Evolutionary conservation across 2,329 filamentous ascomycete species (phyloP).

Genomic region (Seiridium cupressi): DNA sequence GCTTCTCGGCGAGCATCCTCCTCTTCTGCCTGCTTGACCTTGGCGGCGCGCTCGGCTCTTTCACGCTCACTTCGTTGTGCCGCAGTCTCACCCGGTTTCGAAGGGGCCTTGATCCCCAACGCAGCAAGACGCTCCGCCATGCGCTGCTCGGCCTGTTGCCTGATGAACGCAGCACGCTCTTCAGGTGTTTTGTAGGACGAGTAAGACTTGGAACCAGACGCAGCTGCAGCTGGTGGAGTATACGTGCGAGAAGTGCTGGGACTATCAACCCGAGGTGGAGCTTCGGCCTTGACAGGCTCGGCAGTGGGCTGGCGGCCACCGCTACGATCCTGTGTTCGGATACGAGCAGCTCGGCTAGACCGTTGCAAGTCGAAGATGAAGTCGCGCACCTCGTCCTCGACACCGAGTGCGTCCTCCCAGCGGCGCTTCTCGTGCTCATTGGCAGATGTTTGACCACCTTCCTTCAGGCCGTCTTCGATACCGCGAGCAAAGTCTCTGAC

Average conservation of each 20-base stretch:
- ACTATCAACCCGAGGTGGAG: constrained; percentile 51
- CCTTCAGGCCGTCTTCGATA: constrained; percentile 84
- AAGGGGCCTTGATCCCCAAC: constrained; percentile 81
- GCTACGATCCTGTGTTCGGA: constrained; percentile 58
- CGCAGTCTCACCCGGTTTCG: constrained; percentile 75
- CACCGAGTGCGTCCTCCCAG: constrained; percentile 94
- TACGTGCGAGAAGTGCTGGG: constrained; percentile 52
- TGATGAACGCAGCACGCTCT: constrained; percentile 92
- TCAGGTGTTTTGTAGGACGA: constrained; percentile 86
- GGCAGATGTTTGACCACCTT: constrained; percentile 70
- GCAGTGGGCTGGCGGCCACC: constrained; percentile 38
- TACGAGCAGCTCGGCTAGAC: constrained; percentile 72
- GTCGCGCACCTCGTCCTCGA: constrained; percentile 94
- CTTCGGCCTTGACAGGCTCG: constrained; percentile 42
- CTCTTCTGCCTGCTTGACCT: constrained; percentile 85
- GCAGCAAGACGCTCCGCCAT: constrained; percentile 96
- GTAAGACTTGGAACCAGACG: constrained; percentile 65
- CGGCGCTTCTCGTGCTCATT: constrained; percentile 88
- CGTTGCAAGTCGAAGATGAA: constrained; percentile 97
- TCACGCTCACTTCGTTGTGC: constrained; percentile 88
- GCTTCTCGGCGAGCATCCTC: constrained; percentile 87
- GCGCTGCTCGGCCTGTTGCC: constrained; percentile 92
- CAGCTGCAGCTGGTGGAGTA: constrained; percentile 44
- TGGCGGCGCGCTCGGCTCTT: constrained; percentile 80
- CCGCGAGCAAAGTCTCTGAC: constrained; percentile 83